Evolutionary conservation across 139 green algal genomes (phyloP), one percentile per base, ranked within the genome.

Genomic region (Dunaliella sp.): DNA sequence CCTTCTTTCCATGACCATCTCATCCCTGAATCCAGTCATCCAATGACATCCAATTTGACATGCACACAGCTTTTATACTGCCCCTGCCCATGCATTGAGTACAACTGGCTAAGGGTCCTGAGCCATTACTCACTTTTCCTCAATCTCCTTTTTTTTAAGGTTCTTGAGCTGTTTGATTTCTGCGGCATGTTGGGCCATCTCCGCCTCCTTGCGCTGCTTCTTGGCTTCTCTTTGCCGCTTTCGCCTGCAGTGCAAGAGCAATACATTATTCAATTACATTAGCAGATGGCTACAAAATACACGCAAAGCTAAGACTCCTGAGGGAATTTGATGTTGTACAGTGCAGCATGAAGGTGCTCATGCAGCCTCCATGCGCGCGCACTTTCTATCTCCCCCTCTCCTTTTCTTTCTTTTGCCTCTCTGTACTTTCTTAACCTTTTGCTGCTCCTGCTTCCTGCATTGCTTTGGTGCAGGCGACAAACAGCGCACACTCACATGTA

Each of bases 161-260:
- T 98, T 97, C 90, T 99, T 99, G 25, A 98, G 88, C 32, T 93
- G 86, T 89, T 95, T 96, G 36, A 88, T 57, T 35, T 98, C 94
- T 79, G 89, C 91, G 37, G 90, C 58, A 38, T 83, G 83, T 72
- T 73, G 58, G 34, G 86, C 84, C 77, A 87, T 87, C 86, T 93
- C 91, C 83, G 86, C 93, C 48, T 87, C 84, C 77, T 91, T 58
- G 1, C 93, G 88, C 88, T 93, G 81, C 35, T 87, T 86, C 84
- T 91, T 92, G 34, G 83, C 85, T 33, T 92, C 88, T 28, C 95
- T 86, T 86, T 89, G 83, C 30, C 86, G 80, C 91, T 95, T 95
- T 82, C 96, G 93, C 59, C 88, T 84, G 75, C 94, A 90, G 59
- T 98, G 48, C 36, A 86, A 81, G 2, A 96, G 89, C 81, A 98